Evolutionary conservation across 2,329 filamentous ascomycete genomes (phyloP).

Genomic region (Blastomyces silverae): DNA sequence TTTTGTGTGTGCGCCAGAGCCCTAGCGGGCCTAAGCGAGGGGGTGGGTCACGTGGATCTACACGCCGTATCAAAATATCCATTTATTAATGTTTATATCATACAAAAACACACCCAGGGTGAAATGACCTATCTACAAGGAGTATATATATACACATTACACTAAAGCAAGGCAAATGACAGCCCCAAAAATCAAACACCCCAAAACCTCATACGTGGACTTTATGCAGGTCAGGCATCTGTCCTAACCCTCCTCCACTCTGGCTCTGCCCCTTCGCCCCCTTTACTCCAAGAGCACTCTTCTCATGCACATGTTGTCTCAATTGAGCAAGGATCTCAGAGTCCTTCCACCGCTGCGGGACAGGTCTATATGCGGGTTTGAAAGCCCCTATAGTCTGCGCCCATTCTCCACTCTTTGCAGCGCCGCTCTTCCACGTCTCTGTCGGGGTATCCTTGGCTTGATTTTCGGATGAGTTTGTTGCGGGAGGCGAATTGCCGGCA

Average conservation of each 20-base stretch:
- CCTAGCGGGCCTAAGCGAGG: slow-evolving; percentile 12
- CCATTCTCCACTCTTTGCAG: slow-evolving; percentile 70
- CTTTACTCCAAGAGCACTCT: slow-evolving; percentile 50
- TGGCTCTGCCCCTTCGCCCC: slow-evolving; percentile 35
- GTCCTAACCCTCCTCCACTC: slow-evolving; percentile 39
- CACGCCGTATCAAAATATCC: no score
- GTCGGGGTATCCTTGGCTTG: slow-evolving; percentile 36
- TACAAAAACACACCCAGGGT: no score
- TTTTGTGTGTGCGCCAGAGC: slow-evolving; percentile 12
- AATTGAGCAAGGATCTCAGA: slow-evolving; percentile 72
- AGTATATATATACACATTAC: background rate
- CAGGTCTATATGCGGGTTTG: slow-evolving; percentile 85
- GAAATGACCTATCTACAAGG: no score
- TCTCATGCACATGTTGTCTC: slow-evolving; percentile 68
- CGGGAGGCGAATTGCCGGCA: slow-evolving; percentile 41
- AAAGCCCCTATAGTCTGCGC: slow-evolving; percentile 93
- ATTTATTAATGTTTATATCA: no score
- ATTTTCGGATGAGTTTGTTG: background rate
- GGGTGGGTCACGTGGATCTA: background rate
- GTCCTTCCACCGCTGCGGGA: slow-evolving; percentile 75
- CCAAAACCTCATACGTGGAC: slow-evolving; percentile 29
- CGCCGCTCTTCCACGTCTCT: slow-evolving; percentile 47
- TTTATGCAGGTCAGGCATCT: slow-evolving; percentile 44
- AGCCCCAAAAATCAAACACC: background rate
- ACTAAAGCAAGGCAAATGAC: background rate